These are phyloP conservation scores for Biscogniauxia mediterranea DNA, from an alignment of 2,329 filamentous ascomycete species.

Conservation along the genomic window DNA sequence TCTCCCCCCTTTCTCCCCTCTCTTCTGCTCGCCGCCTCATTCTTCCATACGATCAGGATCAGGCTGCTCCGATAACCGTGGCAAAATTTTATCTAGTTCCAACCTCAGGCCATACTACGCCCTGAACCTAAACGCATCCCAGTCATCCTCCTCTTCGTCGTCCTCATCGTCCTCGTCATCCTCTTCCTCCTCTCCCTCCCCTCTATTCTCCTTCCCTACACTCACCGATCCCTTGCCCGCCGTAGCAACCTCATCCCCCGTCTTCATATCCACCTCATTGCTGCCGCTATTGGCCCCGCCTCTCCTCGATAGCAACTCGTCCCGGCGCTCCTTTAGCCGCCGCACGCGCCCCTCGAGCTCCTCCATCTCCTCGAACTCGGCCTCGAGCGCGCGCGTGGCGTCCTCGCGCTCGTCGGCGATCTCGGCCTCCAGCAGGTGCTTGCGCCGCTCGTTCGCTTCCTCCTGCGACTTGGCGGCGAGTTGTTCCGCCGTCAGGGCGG, in stretches of 20 bases:
- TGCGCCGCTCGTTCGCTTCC: slow-evolving; percentile 49
- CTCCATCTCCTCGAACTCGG: slow-evolving; percentile 82
- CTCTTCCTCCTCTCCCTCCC: slow-evolving; percentile 38
- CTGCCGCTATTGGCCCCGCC: slow-evolving; percentile 31
- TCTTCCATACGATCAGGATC: no score
- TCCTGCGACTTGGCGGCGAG: slow-evolving; percentile 52
- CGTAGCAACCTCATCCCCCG: slow-evolving; percentile 13
- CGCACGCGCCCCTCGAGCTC: slow-evolving; percentile 70
- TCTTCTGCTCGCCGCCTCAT: not conserved
- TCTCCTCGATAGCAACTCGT: slow-evolving; percentile 53
- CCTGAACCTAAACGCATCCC: slow-evolving; percentile 57
- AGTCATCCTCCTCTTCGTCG: slow-evolving; percentile 54
- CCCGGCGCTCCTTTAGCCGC: slow-evolving; percentile 67
- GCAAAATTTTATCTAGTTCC: not conserved
- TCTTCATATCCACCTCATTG: slow-evolving; percentile 11
- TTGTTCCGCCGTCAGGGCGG: slow-evolving; percentile 64
- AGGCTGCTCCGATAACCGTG: not conserved
- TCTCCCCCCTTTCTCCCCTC: not conserved
- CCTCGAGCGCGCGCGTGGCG: slow-evolving; percentile 68
- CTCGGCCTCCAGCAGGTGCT: slow-evolving; percentile 53
- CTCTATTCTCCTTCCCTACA: slow-evolving; percentile 32
- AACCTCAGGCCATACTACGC: slow-evolving; percentile 16
- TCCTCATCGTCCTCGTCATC: slow-evolving; percentile 45
- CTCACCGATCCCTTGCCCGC: slow-evolving; percentile 19
- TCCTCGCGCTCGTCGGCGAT: slow-evolving; percentile 72